Conservation (phyloP, 371 early-diverging fungal genomes). For the Phascolomyces articulosus region DNA sequence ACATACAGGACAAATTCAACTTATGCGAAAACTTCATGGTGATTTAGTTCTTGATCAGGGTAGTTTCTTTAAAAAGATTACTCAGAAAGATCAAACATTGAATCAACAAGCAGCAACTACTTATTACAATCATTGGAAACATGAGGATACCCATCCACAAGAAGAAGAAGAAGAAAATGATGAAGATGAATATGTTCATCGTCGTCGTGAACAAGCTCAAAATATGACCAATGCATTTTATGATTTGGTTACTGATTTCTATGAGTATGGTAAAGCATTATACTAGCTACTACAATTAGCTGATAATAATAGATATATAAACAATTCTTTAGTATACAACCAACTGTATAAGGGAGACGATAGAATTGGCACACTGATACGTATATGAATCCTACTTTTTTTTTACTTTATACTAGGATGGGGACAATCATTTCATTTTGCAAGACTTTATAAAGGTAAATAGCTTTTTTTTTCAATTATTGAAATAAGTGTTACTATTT, state of each 20-base stretch:
- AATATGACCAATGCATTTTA: constrained; percentile 68
- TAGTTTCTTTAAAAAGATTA: constrained; percentile 41
- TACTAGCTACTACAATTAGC: too few relatives aligned
- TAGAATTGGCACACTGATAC: not conserved
- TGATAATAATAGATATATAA: too few relatives aligned
- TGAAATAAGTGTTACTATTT: too few relatives aligned
- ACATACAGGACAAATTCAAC: constrained; percentile 29
- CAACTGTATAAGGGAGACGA: too few relatives aligned
- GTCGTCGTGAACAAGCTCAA: constrained; percentile 51
- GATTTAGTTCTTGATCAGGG: constrained; percentile 33
- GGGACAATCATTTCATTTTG: constrained; percentile 85
- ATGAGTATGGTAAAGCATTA: constrained; percentile 56
- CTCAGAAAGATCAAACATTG: constrained; percentile 52
- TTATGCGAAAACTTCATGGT: constrained; percentile 45
- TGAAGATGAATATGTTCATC: constrained; percentile 27
- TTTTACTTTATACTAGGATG: constrained; percentile 52
- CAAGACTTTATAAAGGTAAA: constrained; percentile 49
- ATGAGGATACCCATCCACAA: not conserved
- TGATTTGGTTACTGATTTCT: constrained; percentile 66
- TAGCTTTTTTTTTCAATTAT: too few relatives aligned
- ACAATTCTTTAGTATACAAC: too few relatives aligned
- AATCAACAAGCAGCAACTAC: constrained; percentile 43
- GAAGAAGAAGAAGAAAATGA: constrained; percentile 9
- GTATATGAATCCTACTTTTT: not conserved
- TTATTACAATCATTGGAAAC: constrained; percentile 42